Evolutionary conservation across 495 filamentous ascomycete genomes (phyloP).

Genomic region (Podospora tetraspora): DNA sequence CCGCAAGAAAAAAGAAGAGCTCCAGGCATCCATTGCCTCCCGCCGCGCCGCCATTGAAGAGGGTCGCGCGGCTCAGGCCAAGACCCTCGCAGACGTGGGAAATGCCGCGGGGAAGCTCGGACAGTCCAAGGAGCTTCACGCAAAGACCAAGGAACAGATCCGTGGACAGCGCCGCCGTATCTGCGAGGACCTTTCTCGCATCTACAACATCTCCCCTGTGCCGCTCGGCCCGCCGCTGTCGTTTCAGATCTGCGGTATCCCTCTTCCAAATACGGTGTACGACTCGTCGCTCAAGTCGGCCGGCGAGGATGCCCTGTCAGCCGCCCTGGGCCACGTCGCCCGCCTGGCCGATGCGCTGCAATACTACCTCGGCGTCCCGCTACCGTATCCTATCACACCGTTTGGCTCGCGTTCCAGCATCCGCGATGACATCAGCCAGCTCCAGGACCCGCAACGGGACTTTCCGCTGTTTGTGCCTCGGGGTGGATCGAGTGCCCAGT

Average conservation of each 20-base stretch:
- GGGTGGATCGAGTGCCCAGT: slow-evolving; percentile 60
- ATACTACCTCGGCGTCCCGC: slow-evolving; percentile 69
- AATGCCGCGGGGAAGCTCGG: slow-evolving; percentile 56
- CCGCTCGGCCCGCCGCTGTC: slow-evolving; percentile 49
- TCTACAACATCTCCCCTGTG: slow-evolving; percentile 75
- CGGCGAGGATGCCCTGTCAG: slow-evolving; percentile 65
- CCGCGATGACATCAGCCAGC: slow-evolving; percentile 69
- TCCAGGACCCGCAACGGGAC: slow-evolving; percentile 56
- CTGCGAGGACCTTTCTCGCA: slow-evolving; percentile 68
- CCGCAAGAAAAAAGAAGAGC: slow-evolving; percentile 52
- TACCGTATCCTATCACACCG: slow-evolving; percentile 75
- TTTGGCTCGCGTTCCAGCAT: slow-evolving; percentile 70
- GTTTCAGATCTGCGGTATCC: slow-evolving; percentile 70
- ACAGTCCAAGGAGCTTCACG: slow-evolving; percentile 48
- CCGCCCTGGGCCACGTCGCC: slow-evolving; percentile 77
- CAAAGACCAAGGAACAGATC: slow-evolving; percentile 54
- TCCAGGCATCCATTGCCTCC: slow-evolving; percentile 59
- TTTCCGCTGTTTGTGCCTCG: slow-evolving; percentile 75
- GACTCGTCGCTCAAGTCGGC: slow-evolving; percentile 34
- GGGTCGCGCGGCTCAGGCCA: slow-evolving; percentile 55
- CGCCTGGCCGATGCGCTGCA: slow-evolving; percentile 71
- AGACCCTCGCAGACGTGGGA: slow-evolving; percentile 49
- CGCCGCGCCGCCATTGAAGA: slow-evolving; percentile 60
- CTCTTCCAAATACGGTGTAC: slow-evolving; percentile 73
- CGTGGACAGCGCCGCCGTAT: slow-evolving; percentile 80